phyloP scores from a whole-genome alignment of 495 filamentous ascomycete species.

The Lepraria neglecta region DNA sequence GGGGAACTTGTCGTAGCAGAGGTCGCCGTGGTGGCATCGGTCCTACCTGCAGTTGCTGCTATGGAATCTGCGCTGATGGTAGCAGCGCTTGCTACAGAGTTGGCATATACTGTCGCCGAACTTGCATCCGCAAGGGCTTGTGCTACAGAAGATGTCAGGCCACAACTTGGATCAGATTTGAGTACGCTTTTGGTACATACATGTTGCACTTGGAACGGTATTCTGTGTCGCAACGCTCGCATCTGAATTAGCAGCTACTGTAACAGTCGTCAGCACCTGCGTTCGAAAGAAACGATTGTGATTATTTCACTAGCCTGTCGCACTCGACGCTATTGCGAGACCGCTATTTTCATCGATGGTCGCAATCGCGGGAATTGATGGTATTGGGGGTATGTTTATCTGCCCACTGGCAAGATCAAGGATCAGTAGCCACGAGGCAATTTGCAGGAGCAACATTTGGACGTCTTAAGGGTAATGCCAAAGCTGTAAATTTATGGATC shows the following conservation, averaged over 20 bases:
- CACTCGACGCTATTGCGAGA: constrained; percentile 3
- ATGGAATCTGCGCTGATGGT: background rate
- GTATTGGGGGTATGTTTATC: background rate
- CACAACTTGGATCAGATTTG: too few species aligned
- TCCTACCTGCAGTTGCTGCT: background rate
- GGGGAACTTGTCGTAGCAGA: background rate
- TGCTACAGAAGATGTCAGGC: background rate
- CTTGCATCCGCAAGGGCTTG: constrained; percentile 8
- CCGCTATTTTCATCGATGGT: background rate
- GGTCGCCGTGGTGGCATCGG: background rate
- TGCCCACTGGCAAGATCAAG: background rate
- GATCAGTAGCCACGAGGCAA: background rate
- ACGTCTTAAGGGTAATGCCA: background rate
- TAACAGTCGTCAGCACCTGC: background rate
- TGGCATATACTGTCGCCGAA: constrained; percentile 1
- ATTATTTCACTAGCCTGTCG: background rate
- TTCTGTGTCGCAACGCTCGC: constrained; percentile 7
- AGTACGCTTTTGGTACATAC: background rate
- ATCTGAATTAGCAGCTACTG: constrained; percentile 6
- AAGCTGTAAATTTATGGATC: background rate
- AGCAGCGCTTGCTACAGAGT: constrained; percentile 2
- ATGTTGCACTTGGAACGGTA: background rate
- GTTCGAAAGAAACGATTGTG: background rate
- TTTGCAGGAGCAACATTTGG: background rate
- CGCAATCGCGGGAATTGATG: background rate